Evolutionary conservation across 495 filamentous ascomycete genomes (phyloP).

Genomic region (Penicillium salamii): DNA sequence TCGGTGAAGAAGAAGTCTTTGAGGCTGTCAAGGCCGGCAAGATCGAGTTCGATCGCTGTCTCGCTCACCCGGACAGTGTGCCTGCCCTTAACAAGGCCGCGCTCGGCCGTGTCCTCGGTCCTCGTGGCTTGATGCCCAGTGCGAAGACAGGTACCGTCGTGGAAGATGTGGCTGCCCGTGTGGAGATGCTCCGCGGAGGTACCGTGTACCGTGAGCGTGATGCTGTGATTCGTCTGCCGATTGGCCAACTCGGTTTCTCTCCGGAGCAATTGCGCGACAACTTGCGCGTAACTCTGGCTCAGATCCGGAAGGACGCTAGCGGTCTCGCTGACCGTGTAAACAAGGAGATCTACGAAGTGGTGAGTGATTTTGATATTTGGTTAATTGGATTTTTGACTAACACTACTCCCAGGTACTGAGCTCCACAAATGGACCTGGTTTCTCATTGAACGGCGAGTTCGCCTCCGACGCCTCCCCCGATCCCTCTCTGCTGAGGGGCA

Average conservation of each 20-base stretch:
- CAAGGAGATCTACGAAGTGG: slow-evolving; percentile 90
- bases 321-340: slow-evolving; percentile 63
- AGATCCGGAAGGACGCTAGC: slow-evolving; percentile 74
- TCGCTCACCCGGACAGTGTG: slow-evolving; percentile 79
- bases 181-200: slow-evolving; percentile 77
- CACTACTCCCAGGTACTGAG: slow-evolving; percentile 65
- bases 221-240: slow-evolving; percentile 80
- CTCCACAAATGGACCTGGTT: slow-evolving; percentile 80
- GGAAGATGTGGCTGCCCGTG: slow-evolving; percentile 63
- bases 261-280: slow-evolving; percentile 84
- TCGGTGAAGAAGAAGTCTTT: slow-evolving; percentile 84
- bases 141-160: slow-evolving; percentile 84
- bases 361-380: slow-evolving; percentile 30
- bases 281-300: slow-evolving; percentile 70
- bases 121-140: slow-evolving; percentile 87
- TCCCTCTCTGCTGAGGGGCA: slow-evolving; percentile 39
- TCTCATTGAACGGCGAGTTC: slow-evolving; percentile 80
- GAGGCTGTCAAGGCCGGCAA: slow-evolving; percentile 68
- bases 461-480: slow-evolving; percentile 54
- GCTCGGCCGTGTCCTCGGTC: slow-evolving; percentile 79
- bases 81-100: slow-evolving; percentile 70
- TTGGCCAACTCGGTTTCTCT: slow-evolving; percentile 88
- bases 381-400: slow-evolving; percentile 5
- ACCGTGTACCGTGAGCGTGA: slow-evolving; percentile 81
- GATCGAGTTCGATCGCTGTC: slow-evolving; percentile 84